Conservation (phyloP, 208 protist species). For the Crithidia expoeki region DNA sequence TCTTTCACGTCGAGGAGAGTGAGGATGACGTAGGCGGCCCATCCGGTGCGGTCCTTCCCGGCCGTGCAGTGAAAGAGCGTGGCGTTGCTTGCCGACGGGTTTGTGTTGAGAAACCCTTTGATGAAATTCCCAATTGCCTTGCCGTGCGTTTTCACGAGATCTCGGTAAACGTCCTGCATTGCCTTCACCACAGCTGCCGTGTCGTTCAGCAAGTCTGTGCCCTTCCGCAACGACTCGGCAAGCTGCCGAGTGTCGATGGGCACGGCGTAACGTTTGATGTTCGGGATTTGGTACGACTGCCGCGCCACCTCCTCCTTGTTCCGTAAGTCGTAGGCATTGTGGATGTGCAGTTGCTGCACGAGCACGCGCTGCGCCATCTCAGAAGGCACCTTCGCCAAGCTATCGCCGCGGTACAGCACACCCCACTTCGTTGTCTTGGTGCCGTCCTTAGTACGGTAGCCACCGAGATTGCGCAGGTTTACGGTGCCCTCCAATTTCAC, state of each 20-base stretch:
- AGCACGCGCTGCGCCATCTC: constrained; percentile 34
- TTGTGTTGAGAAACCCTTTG: constrained; percentile 28
- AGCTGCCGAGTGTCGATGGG: constrained; percentile 30
- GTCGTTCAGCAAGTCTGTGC: constrained; percentile 26
- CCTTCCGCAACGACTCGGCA: constrained; percentile 1
- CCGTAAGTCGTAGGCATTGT: constrained; percentile 45
- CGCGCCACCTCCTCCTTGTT: constrained; percentile 15
- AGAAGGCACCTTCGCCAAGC: constrained; percentile 30
- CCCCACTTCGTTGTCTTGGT: constrained; percentile 44
- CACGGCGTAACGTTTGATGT: constrained; percentile 31
- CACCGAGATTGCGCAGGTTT: constrained; percentile 54
- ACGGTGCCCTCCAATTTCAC: constrained; percentile 35
- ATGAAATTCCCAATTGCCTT: constrained; percentile 32
- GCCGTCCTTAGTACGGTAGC: constrained; percentile 38
- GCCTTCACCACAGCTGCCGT: constrained; percentile 7
- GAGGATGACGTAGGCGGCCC: constrained; percentile 35
- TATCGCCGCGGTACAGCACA: constrained; percentile 47
- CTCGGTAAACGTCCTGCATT: constrained; percentile 30
- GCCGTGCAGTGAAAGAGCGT: constrained; percentile 56
- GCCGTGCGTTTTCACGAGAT: constrained; percentile 19
- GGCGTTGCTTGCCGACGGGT: constrained; percentile 28
- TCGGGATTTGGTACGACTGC: constrained; percentile 36
- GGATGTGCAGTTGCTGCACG: constrained; percentile 40
- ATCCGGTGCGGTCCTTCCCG: constrained; percentile 52
- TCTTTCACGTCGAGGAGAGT: constrained; percentile 36